Conservation (phyloP, 129 eudicot genomes). For the Arctium lappa region DNA sequence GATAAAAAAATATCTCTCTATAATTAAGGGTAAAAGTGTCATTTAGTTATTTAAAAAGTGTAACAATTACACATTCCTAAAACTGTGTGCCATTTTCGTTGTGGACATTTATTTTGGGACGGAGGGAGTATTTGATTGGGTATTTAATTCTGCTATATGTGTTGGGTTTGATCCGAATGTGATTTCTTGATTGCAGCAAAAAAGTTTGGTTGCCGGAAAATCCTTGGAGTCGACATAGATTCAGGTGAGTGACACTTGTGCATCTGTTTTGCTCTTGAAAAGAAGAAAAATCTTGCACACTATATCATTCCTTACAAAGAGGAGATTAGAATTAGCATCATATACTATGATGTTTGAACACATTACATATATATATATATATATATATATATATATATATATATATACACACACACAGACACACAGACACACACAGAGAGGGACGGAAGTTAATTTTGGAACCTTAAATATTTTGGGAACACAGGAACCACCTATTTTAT, state of each 20-base stretch:
- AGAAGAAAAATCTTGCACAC: not conserved
- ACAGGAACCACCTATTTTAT: too few species aligned
- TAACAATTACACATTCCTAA: too few species aligned
- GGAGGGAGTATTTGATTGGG: not conserved
- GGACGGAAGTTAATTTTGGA: too few species aligned
- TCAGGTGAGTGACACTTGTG: slow-evolving; percentile 42
- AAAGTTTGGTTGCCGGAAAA: slow-evolving; percentile 74
- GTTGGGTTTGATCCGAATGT: not conserved
- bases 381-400: too few species aligned
- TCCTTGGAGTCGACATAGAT: slow-evolving; percentile 91
- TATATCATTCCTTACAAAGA: not conserved
- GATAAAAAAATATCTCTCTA: too few species aligned
- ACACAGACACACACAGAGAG: too few species aligned
- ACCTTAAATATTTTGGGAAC: too few species aligned
- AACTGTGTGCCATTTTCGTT: too few species aligned
- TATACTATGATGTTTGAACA: not conserved
- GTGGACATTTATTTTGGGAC: too few species aligned
- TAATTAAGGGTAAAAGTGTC: too few species aligned
- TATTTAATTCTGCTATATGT: not conserved
- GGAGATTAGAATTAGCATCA: not conserved
- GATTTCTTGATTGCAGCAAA: slow-evolving; percentile 52
- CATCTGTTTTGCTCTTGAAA: not conserved
- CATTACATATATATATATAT: not conserved
- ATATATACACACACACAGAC: too few species aligned
- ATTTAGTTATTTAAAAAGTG: too few species aligned